Evolutionary conservation across 2,329 filamentous ascomycete species (phyloP).

Genomic region (Calonectria naviculata): DNA sequence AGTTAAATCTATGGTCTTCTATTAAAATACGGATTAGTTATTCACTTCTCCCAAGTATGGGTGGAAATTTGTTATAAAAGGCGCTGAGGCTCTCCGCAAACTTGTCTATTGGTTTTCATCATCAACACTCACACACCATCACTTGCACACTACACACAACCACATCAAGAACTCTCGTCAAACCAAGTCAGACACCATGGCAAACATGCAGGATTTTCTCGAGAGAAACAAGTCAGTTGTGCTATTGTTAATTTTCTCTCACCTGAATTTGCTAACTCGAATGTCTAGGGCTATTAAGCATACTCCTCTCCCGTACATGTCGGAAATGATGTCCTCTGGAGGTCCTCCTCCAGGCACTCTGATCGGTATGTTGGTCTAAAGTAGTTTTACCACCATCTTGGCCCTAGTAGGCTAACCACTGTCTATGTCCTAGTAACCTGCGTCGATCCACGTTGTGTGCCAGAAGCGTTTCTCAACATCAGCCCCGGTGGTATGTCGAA

Average conservation of each 20-base stretch:
- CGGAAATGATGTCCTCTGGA: not conserved
- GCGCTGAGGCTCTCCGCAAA: not conserved
- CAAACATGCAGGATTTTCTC: constrained; percentile 9
- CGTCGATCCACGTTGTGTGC: constrained; percentile 14
- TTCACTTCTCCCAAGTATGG: not conserved
- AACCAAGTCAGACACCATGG: not conserved
- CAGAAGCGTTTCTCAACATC: constrained; percentile 14
- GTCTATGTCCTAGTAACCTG: constrained; percentile 7
- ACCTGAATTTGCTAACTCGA: not conserved
- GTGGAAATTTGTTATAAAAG: not conserved
- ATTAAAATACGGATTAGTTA: not conserved
- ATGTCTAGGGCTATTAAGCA: not conserved
- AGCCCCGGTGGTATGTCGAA: constrained; percentile 8
- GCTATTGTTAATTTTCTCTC: not conserved
- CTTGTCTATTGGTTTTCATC: not conserved
- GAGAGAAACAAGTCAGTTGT: constrained; percentile 15
- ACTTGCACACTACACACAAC: not conserved
- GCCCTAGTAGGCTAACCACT: not conserved
- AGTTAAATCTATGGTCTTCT: not conserved
- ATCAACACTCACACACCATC: not conserved
- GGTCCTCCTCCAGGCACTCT: not conserved
- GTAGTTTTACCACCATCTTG: too few relatives aligned
- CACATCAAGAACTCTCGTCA: not conserved
- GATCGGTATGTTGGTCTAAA: not conserved
- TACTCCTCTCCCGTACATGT: constrained; percentile 15